Evolutionary conservation across 345 rosid species (phyloP).

Genomic region (Laguncularia racemosa): DNA sequence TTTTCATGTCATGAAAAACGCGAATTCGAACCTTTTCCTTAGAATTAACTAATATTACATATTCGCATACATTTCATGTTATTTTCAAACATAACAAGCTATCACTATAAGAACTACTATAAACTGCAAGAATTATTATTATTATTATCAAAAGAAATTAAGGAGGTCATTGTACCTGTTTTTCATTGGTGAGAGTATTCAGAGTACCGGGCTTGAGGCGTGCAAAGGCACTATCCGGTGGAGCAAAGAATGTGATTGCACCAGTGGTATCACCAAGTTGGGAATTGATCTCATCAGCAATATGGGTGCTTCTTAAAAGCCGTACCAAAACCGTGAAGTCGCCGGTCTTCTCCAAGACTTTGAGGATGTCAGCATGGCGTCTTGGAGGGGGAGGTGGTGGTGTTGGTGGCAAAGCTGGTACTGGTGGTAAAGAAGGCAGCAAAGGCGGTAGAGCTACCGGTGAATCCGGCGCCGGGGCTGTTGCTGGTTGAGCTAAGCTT

Average conservation of each 20-base stretch:
- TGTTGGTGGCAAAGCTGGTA: not conserved
- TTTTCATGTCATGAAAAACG: no score
- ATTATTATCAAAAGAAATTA: no score
- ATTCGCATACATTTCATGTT: no score
- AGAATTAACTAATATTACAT: no score
- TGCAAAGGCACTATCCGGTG: constrained; percentile 1
- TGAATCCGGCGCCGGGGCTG: no score
- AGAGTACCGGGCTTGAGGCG: not conserved
- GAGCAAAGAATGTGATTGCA: not conserved
- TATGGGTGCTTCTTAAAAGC: constrained; percentile 36
- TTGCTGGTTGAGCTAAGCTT: no score
- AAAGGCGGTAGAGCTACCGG: no score
- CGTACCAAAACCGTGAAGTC: constrained; percentile 37
- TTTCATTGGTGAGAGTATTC: constrained; percentile 3
- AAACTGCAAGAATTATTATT: no score
- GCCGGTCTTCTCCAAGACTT: constrained; percentile 48
- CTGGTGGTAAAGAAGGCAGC: not conserved
- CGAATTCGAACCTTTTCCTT: no score
- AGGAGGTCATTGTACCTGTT: constrained; percentile 3
- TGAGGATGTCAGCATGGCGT: constrained; percentile 38
- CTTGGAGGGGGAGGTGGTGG: constrained; percentile 14
- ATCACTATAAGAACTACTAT: no score
- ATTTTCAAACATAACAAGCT: no score
- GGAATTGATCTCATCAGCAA: constrained; percentile 1
- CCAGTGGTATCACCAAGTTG: constrained; percentile 1